phyloP scores from a whole-genome alignment of 345 rosid species.

The Streptanthus diversifolius region DNA sequence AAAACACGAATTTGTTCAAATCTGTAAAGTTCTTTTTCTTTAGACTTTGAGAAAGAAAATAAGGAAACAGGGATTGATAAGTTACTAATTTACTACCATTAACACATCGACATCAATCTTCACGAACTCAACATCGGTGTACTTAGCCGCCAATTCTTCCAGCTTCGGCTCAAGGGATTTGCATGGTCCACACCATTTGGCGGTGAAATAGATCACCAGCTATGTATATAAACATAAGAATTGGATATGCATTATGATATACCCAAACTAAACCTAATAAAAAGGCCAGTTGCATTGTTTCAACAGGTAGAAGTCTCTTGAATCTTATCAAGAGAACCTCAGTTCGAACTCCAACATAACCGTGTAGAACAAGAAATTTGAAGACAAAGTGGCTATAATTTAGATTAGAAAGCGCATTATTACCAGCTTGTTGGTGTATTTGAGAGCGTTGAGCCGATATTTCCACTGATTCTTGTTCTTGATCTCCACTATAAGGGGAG shows the following conservation, averaged over 20 bases:
- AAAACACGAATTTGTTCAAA: not conserved
- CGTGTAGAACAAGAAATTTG: not conserved
- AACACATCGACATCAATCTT: slow-evolving; percentile 68
- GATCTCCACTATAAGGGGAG: slow-evolving; percentile 38
- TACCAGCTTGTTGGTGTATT: slow-evolving; percentile 63
- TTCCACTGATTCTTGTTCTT: slow-evolving; percentile 59
- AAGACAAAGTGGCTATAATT: not conserved
- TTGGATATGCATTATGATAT: not conserved
- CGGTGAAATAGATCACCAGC: slow-evolving; percentile 74
- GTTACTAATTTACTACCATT: slow-evolving; percentile 39
- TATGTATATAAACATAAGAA: slow-evolving; percentile 15
- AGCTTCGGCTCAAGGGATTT: slow-evolving; percentile 50
- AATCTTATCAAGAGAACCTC: not conserved
- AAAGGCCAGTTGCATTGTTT: not conserved
- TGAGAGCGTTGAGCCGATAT: slow-evolving; percentile 49
- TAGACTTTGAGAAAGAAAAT: not conserved
- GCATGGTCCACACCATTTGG: slow-evolving; percentile 83
- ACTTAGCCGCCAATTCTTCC: slow-evolving; percentile 52
- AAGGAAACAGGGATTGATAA: not conserved
- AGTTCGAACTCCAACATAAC: not conserved
- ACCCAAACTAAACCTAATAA: not conserved
- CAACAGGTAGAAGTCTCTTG: not conserved
- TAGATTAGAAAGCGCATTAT: not conserved
- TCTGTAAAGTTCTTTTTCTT: not conserved
- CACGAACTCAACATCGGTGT: slow-evolving; percentile 57